These are phyloP conservation scores for Arthrobotrys iridis DNA, from an alignment of 2,329 filamentous ascomycete genomes.

Conservation along the genomic window DNA sequence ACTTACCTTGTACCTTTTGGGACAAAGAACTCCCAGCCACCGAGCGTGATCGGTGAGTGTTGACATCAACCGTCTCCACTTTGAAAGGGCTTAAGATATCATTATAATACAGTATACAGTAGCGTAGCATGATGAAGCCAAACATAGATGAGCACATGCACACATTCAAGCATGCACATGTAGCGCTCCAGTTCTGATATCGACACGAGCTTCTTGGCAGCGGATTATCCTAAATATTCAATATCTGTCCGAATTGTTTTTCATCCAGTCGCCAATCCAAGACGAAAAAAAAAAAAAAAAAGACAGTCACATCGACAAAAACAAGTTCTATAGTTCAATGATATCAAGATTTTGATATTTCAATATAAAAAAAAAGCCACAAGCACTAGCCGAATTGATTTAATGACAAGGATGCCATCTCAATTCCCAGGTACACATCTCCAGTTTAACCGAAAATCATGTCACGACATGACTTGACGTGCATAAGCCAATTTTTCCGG, in stretches of 20 bases:
- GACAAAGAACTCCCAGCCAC: background rate
- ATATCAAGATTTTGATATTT: background rate
- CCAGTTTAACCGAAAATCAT: background rate
- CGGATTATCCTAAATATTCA: background rate
- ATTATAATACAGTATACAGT: too few species aligned
- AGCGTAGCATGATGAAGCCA: background rate
- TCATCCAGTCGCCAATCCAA: background rate
- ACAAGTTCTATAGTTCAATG: background rate
- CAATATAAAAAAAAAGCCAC: slow-evolving; percentile 1
- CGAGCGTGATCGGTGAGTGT: background rate
- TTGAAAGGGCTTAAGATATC: background rate
- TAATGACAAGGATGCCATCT: background rate
- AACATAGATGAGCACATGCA: background rate
- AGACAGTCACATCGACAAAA: slow-evolving; percentile 7
- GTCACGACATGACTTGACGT: slow-evolving; percentile 1
- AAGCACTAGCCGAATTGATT: slow-evolving; percentile 9
- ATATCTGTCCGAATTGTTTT: background rate
- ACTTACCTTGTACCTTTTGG: background rate
- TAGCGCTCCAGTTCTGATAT: too few species aligned
- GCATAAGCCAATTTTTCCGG: slow-evolving; percentile 9
- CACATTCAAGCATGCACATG: too few species aligned
- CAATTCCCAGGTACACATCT: slow-evolving; percentile 10
- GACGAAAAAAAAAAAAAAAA: background rate
- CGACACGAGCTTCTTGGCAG: background rate
- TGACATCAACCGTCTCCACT: background rate